Conservation (phyloP, 495 filamentous ascomycete genomes). For the Beverwykella pulmonaria region DNA sequence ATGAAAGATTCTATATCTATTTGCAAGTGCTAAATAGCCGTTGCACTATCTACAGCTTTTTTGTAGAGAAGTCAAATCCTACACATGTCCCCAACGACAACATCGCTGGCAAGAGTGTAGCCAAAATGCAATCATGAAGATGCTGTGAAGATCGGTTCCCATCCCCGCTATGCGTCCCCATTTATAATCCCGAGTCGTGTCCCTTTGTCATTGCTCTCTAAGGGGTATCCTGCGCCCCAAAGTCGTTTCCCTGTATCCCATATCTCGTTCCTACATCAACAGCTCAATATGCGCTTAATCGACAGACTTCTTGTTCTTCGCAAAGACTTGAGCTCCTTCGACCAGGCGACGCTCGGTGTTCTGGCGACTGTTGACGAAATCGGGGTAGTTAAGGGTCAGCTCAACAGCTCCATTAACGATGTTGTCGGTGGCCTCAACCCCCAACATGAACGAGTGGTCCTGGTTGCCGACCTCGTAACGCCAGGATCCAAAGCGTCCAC, state of each 20-base stretch:
- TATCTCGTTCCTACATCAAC: not conserved
- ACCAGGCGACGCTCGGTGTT: conserved; percentile 88
- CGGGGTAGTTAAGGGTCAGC: conserved; percentile 97
- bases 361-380: conserved; percentile 91
- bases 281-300: not conserved
- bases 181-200: not conserved
- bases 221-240: not conserved
- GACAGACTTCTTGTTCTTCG: conserved; percentile 41
- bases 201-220: not conserved
- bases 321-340: conserved; percentile 70
- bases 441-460: conserved; percentile 98
- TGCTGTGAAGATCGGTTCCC: not conserved
- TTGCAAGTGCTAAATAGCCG: no score
- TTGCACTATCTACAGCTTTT: no score
- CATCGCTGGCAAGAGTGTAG: not conserved
- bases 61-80: no score
- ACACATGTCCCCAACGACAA: no score
- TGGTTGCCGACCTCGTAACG: conserved; percentile 94
- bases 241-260: conserved; percentile 1
- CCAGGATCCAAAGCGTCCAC: conserved; percentile 98
- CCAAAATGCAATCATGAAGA: not conserved
- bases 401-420: conserved; percentile 94
- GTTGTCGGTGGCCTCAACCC: conserved; percentile 94
- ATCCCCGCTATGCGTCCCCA: not conserved
- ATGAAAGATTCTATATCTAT: no score